Conservation (phyloP, 371 early-diverging fungal species). For the Apophysomyces variabilis region DNA sequence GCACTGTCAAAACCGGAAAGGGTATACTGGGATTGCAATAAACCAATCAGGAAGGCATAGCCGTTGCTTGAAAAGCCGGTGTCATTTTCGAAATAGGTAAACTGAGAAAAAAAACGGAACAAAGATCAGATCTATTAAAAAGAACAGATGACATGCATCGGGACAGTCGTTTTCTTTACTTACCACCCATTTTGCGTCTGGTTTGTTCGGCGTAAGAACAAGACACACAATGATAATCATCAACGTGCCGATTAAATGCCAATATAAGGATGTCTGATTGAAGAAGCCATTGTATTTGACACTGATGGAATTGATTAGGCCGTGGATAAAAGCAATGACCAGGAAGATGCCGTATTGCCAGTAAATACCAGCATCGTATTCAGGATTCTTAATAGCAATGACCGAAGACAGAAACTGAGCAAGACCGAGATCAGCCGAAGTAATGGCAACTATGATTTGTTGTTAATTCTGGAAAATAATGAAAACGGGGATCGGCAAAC, state of each 20-base stretch:
- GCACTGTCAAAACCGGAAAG: slow-evolving; percentile 76
- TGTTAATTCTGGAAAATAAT: background rate
- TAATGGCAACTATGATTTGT: slow-evolving; percentile 43
- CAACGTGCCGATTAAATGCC: slow-evolving; percentile 45
- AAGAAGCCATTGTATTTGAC: slow-evolving; percentile 47
- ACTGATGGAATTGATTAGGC: slow-evolving; percentile 49
- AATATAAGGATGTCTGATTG: slow-evolving; percentile 49
- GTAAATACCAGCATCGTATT: slow-evolving; percentile 33
- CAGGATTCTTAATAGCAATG: slow-evolving; percentile 49
- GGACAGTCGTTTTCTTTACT: background rate
- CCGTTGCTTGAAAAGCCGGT: slow-evolving; percentile 48
- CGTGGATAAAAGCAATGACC: slow-evolving; percentile 47
- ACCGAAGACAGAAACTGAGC: slow-evolving; percentile 56
- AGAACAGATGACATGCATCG: too few species aligned
- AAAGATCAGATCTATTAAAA: too few species aligned
- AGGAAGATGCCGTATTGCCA: slow-evolving; percentile 47
- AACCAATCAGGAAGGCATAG: slow-evolving; percentile 52
- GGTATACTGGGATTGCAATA: slow-evolving; percentile 57
- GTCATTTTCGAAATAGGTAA: slow-evolving; percentile 48
- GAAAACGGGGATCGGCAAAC: background rate
- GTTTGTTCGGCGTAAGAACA: slow-evolving; percentile 42
- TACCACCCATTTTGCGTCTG: slow-evolving; percentile 37
- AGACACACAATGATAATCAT: slow-evolving; percentile 40
- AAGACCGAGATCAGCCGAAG: slow-evolving; percentile 58
- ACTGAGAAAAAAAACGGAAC: slow-evolving; percentile 34